Base-by-base conservation (phyloP, 176 grass and related monocot species). In the Sorghum bicolor region DNA sequence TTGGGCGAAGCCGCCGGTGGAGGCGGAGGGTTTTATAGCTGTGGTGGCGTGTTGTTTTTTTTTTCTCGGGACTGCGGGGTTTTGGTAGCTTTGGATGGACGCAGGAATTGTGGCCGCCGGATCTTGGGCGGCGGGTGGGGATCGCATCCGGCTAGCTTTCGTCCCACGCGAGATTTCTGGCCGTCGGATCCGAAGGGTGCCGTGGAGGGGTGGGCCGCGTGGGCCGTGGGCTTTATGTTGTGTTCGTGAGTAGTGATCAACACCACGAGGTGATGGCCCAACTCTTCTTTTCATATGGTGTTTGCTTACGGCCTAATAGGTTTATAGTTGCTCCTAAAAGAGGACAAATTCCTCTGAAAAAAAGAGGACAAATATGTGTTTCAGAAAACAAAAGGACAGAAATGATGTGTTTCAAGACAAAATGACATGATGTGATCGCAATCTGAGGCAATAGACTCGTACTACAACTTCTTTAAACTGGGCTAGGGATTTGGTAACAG, bases 71-170 rank as follows among this genome's bases (percentile, higher is more conserved):
- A 25, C 17, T 41, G 5, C 62, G 72, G 78, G 64, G 61, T 52
- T 80, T 70, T 76, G 50, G 74, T 92, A 89, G 92, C 87, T 92
- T 94, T 85, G 57, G 78, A 80, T 78, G 70, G 16, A 94, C 92
- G 89, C 87, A 85, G 78, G 84, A 90, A 85, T 92, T 19, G 28
- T 60, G 80, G 76, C 92, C 84, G 92, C 76, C 52, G 68, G 84
- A 94, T 94, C 31, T 48, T 20, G 40, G 78, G 50, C 32, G 74
- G 70, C 53, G 64, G 70, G 47, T 68, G 70, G 34, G 80, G 82
- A 85, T 84, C 53, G 74, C 28, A 72, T 84, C 82, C 8, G 34
- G 52, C 72, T 91, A 82, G 86, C 84, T 90, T 90, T 80, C 69
- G 75, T 48, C 80, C 61, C 69, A 90, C 89, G 89, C 89, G 80